Percentiles rank a stretch among this genome's conserved stretches.
Evolutionary conservation across 345 rosid genomes (phyloP).

Genomic region (Psidium guajava): DNA sequence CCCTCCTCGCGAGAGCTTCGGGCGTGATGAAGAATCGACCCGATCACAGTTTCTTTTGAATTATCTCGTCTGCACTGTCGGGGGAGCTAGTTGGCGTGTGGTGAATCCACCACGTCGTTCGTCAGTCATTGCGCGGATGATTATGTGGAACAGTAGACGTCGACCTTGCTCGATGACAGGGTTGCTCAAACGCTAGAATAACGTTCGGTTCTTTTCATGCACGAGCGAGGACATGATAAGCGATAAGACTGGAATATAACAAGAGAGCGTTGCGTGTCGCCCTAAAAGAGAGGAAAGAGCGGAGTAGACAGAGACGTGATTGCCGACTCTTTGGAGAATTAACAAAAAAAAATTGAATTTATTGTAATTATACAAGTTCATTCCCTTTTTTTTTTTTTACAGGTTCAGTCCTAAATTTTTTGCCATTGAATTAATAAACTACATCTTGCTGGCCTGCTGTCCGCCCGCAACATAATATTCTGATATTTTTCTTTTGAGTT

Average conservation of each 20-base stretch:
- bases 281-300: background rate
- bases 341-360: too few species aligned
- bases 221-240: background rate
- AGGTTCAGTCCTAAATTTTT: too few species aligned
- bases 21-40: background rate
- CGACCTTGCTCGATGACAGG: background rate
- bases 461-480: too few species aligned
- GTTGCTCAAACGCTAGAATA: background rate
- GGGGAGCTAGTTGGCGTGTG: background rate
- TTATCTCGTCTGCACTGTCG: background rate
- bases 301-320: background rate
- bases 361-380: too few species aligned
- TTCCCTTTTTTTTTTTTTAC: too few species aligned
- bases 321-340: background rate
- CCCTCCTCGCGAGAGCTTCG: background rate
- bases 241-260: background rate
- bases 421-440: too few species aligned
- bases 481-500: too few species aligned
- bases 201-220: background rate
- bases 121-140: background rate
- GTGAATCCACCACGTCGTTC: background rate
- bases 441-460: accelerated
- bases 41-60: background rate
- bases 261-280: background rate
- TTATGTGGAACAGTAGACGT: background rate